These are phyloP conservation scores for Hypericum androsaemum DNA, from an alignment of 345 rosid species.

Conservation along the genomic window DNA sequence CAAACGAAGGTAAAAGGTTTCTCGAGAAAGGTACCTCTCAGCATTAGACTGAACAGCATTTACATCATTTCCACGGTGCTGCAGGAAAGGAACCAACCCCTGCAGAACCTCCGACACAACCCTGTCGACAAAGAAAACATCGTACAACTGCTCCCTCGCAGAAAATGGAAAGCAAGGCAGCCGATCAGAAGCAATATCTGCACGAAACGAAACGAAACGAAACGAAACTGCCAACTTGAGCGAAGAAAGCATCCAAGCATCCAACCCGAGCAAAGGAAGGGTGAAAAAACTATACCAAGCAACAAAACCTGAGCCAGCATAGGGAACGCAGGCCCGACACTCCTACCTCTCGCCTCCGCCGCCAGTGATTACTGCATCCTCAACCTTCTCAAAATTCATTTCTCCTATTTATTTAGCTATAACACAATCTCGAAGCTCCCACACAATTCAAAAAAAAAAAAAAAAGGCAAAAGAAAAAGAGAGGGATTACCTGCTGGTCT, in stretches of 20 bases:
- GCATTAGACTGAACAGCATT: conserved; percentile 45
- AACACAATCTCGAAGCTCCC: too few species aligned
- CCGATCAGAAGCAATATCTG: conserved; percentile 90
- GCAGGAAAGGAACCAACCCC: conserved; percentile 59
- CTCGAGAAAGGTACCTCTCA: conserved; percentile 80
- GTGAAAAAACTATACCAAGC: conserved; percentile 30
- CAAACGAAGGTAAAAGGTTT: conserved; percentile 4
- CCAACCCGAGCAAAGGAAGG: too few species aligned
- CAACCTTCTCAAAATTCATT: too few species aligned
- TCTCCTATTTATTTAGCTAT: too few species aligned
- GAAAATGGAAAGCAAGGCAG: conserved; percentile 78
- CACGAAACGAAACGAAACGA: conserved; percentile 19
- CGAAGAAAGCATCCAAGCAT: conserved; percentile 8
- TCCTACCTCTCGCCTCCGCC: conserved; percentile 41
- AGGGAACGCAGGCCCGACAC: conserved; percentile 67
- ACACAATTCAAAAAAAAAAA: too few species aligned
- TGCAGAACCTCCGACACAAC: conserved; percentile 63
- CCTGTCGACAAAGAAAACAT: conserved; percentile 67
- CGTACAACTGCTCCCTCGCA: conserved; percentile 59
- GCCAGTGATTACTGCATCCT: background rate
- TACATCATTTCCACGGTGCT: conserved; percentile 25
- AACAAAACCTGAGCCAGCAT: conserved; percentile 57
- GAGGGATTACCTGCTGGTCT: too few species aligned
- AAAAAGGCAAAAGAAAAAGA: too few species aligned
- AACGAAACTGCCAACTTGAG: conserved; percentile 6